phyloP scores from a whole-genome alignment of 257 asterid species.

The Rubia yunnanensis region DNA sequence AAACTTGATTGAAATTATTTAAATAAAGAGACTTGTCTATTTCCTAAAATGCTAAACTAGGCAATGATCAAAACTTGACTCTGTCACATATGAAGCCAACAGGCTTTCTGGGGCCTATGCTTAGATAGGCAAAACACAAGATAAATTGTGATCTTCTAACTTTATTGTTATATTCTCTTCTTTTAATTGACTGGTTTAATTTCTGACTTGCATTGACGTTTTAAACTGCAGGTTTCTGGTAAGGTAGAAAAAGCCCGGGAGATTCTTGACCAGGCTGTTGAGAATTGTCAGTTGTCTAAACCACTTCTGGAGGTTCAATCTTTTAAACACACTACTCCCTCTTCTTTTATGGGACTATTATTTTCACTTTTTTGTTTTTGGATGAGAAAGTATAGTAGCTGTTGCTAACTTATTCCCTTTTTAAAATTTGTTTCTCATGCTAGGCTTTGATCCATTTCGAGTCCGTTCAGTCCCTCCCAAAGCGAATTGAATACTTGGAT shows the following conservation, averaged over 20 bases:
- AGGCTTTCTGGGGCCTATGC: not conserved
- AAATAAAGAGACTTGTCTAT: not conserved
- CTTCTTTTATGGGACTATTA: not conserved
- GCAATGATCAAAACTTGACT: not conserved
- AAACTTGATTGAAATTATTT: not conserved
- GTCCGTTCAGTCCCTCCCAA: constrained; percentile 84
- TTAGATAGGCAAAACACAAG: not conserved
- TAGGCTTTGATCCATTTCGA: constrained; percentile 96
- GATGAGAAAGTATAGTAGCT: constrained; percentile 1
- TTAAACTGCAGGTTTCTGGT: constrained; percentile 45
- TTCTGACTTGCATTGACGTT: not conserved
- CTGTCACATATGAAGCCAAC: not conserved
- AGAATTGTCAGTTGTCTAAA: constrained; percentile 62
- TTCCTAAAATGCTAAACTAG: not conserved
- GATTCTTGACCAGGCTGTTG: constrained; percentile 57
- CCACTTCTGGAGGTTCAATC: constrained; percentile 86
- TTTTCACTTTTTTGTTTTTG: not conserved
- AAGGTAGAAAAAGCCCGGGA: constrained; percentile 46
- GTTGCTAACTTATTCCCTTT: constrained; percentile 4
- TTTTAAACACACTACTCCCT: not conserved
- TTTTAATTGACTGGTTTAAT: not conserved
- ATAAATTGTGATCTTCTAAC: not conserved
- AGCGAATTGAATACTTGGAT: constrained; percentile 68
- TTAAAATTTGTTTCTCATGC: constrained; percentile 17
- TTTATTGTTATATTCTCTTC: not conserved